Evolutionary conservation across 2,329 filamentous ascomycete species (phyloP), one percentile per base, ranked within the genome.

Genomic region (Paraconiothyrium brasiliense): DNA sequence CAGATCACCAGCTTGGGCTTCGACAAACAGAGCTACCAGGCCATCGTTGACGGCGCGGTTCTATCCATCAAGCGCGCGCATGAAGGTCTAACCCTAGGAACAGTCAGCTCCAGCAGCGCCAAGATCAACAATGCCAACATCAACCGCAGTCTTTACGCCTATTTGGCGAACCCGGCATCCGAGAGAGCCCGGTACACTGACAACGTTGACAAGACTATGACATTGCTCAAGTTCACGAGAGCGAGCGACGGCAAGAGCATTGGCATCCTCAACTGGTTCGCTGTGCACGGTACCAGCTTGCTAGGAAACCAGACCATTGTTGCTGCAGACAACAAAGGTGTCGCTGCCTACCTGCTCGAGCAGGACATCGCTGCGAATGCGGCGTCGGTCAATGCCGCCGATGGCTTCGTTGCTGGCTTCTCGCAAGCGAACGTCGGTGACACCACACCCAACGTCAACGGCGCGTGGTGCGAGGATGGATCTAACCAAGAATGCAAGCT

Each of bases 291-390:
- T 50, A 98, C 94, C 0, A 97, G 93, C 0, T 87, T 97, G 78
- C 87, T 94, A 27, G 91, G 92, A 58, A 97, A 97, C 80, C 97
- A 97, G 79, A 97, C 93, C 0, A 84, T 97, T 14, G 87, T 95
- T 54, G 90, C 93, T 2, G 94, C 92, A n/a, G 94, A 98, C 78
- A 98, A 98, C 82, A 98, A 98, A 80, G 94, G 94, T 13, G 92
- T 97, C 7, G 94, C 94, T 2, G 92, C 94, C 0, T 91, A 90
- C 74, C 82, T 97, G 13, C 90, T 97, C 57, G 94, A 98, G 76
- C 86, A 90, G 67, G 89, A 86, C 55, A 84, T 90, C 52, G 76
- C 80, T 2, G 79, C 82, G 1, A 83, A 81, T 48, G 66, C 71
- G 0, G 71, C 60, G 27, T 60, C 67, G 14, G 86, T 87, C 32